Conservation (phyloP, 208 protist genomes). For the Crithidia brevicula region DNA sequence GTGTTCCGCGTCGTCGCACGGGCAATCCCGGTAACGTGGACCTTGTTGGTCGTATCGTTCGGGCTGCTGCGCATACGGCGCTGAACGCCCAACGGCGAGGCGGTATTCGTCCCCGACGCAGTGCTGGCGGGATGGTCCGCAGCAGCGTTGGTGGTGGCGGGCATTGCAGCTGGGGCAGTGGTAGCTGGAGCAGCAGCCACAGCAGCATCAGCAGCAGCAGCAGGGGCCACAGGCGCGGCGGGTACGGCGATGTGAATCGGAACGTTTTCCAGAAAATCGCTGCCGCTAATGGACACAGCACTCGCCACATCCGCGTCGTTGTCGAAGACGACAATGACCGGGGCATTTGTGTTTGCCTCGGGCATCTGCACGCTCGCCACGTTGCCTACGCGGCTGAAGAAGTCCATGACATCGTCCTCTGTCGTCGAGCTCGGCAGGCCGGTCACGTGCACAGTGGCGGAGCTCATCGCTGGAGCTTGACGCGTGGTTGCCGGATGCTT, state of each 20-base stretch:
- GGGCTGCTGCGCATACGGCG: slow-evolving; percentile 8
- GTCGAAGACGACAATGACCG: slow-evolving; percentile 29
- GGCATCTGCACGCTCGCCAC: slow-evolving; percentile 49
- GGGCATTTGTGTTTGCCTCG: neutral
- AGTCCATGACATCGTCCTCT: slow-evolving; percentile 65
- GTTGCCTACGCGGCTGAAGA: slow-evolving; percentile 68
- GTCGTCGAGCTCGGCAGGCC: slow-evolving; percentile 50
- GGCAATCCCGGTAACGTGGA: slow-evolving; percentile 49
- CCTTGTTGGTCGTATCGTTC: slow-evolving; percentile 37
- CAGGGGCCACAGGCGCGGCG: slow-evolving; percentile 23
- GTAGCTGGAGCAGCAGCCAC: slow-evolving; percentile 11
- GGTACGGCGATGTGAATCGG: slow-evolving; percentile 25
- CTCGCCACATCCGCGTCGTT: slow-evolving; percentile 30
- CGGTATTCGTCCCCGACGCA: slow-evolving; percentile 1
- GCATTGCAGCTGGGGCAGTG: slow-evolving; percentile 13
- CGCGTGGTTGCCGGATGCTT: too few relatives aligned
- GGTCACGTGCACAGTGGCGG: slow-evolving; percentile 39
- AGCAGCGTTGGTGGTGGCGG: neutral
- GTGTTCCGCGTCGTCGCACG: slow-evolving; percentile 29
- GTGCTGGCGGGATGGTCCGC: neutral
- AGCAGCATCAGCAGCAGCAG: neutral
- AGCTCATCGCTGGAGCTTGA: slow-evolving; percentile 30
- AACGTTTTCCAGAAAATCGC: slow-evolving; percentile 35
- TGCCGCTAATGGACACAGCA: slow-evolving; percentile 41
- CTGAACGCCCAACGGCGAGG: neutral